phyloP scores from a whole-genome alignment of 768 basidiomycete genomes.

The Agrocybe pediades region DNA sequence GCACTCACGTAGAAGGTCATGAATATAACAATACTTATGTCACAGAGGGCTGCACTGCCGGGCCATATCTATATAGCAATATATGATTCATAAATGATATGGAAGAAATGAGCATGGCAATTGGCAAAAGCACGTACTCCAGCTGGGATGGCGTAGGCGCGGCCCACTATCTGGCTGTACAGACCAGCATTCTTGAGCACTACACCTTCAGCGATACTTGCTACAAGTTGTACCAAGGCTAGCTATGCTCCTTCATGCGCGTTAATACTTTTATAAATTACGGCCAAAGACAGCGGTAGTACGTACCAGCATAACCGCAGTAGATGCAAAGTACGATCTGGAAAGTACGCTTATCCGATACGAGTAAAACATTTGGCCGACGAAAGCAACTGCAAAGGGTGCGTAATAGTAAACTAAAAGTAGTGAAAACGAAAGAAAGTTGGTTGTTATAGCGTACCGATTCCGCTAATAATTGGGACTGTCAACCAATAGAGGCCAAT shows the following conservation, averaged over 20 bases:
- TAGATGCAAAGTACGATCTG: background rate
- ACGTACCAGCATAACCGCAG: background rate
- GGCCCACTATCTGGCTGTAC: background rate
- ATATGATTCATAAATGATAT: no score
- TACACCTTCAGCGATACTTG: background rate
- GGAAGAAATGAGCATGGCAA: background rate
- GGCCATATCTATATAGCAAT: background rate
- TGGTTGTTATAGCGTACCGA: background rate
- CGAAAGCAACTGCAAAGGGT: background rate
- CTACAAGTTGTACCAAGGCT: background rate
- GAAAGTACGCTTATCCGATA: background rate
- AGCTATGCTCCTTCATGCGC: background rate
- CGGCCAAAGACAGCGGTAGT: no score
- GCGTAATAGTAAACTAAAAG: no score
- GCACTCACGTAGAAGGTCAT: background rate
- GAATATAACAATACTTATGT: background rate
- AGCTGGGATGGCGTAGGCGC: background rate
- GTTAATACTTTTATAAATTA: background rate
- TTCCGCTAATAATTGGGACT: background rate
- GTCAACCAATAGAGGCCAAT: background rate
- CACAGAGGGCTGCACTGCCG: background rate
- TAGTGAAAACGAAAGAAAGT: no score
- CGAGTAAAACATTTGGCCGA: background rate
- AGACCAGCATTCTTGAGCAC: background rate
- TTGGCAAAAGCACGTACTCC: background rate